Base-by-base conservation (phyloP, 208 protist genomes). In the Chromosphaera perkinsii region DNA sequence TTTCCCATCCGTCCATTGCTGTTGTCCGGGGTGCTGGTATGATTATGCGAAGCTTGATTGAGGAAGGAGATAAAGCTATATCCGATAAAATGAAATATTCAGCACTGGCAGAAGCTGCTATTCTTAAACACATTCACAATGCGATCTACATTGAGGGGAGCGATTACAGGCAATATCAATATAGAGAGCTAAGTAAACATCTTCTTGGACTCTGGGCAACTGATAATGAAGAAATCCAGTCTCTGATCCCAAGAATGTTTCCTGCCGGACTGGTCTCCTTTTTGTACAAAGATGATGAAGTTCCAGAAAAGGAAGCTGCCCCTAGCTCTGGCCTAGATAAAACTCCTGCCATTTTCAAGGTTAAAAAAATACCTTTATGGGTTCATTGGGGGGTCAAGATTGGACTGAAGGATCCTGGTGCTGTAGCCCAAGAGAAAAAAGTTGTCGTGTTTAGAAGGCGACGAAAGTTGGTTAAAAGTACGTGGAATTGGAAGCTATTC, bases 151-250 rank as follows among this genome's bases (percentile, higher is more conserved):
- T 79, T 33, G 58, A 49, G 14, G n/a, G 35, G 51, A 83, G 82
- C 57, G 75, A 81, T 37, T 61, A 76, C 24, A 39, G 81, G 60
- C 0, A 47, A 52, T 35, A 37, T 75, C 12, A 51, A 3, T 43
- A 66, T 43, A 84, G 91, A 14, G 87, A 93, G 69, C 75, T 95
- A 37, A 77, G 83, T 10, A 79, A 86, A 9, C 78, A 86, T 43
- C 80, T 95, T 20, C 77, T 95, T 54, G 79, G 79, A 3, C 88
- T 90, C 79, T 95, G 89, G 88, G 80, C 89, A 9, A 86, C 79
- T 51, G 60, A 84, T 51, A 90, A 89, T 66, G 62, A 67, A 1
- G 48, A 79, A 9, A 80, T 82, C 40, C 83, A 87, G 62, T 82
- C 88, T 51, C 66, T 94, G 43, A 61, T 93, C 42, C 79, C 82